A percentile compares a stretch with the other conserved stretches of the same genome.
phyloP scores from a whole-genome alignment of 2,329 filamentous ascomycete species.

The Didymellaceae sp. region DNA sequence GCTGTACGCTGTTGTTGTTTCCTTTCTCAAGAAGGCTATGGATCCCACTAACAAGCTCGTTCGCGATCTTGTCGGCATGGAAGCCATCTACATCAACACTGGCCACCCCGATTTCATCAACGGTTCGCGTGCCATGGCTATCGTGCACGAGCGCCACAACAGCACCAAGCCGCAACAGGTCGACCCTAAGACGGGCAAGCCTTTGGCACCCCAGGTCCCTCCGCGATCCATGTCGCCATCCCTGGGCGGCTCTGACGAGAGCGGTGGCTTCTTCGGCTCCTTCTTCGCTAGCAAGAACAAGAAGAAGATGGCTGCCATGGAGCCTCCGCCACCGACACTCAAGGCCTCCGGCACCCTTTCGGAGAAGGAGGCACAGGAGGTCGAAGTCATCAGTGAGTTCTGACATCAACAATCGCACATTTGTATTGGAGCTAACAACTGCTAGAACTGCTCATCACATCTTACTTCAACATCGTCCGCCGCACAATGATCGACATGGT shows the following conservation, averaged over 20 bases:
- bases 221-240: constrained; percentile 78
- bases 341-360: constrained; percentile 94
- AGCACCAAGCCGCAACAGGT: constrained; percentile 87
- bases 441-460: constrained; percentile 88
- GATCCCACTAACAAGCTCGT: constrained; percentile 98
- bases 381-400: constrained; percentile 93
- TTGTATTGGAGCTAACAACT: constrained; percentile 23
- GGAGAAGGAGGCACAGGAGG: constrained; percentile 93
- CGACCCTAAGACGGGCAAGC: constrained; percentile 98
- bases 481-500: constrained; percentile 99
- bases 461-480: constrained; percentile 98
- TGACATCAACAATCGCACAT: not conserved
- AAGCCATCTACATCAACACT: constrained; percentile 97
- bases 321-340: constrained; percentile 86
- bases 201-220: constrained; percentile 72
- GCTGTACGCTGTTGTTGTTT: constrained; percentile 88
- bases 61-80: constrained; percentile 90
- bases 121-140: constrained; percentile 95
- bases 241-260: constrained; percentile 59
- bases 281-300: constrained; percentile 99
- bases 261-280: constrained; percentile 88
- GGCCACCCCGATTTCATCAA: constrained; percentile 98
- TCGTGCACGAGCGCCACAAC: constrained; percentile 91
- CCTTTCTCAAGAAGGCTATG: constrained; percentile 98
- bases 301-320: constrained; percentile 99